Base-by-base conservation (phyloP, 257 asterid genomes). In the Rauvolfia tetraphylla region DNA sequence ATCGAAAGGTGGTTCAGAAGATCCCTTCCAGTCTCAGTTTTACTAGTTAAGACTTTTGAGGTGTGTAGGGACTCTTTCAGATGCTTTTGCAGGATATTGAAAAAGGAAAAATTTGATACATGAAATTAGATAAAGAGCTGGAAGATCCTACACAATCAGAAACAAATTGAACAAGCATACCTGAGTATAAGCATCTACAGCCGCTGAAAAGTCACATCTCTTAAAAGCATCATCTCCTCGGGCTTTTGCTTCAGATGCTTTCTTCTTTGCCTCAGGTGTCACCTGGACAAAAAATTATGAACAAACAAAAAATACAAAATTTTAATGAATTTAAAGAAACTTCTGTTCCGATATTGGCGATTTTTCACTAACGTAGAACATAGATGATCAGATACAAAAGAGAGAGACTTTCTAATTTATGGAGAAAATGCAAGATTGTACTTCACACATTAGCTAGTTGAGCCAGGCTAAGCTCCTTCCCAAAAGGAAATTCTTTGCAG, bases 171-270 rank as follows among this genome's bases (percentile, higher is more conserved):
- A 75, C 31, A 78, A 25, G 38, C 20, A 22, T 42, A 93, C 98
- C 97, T 95, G 97, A 18, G 99, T 91, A 81, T 93, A 95, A 81
- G 99, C 90, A 84, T 93, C 99, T 68, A 93, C 75, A 71, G 99
- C 97, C 41, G 74, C 51, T 83, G 82, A 83, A 79, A 78, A 88
- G 76, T 95, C 96, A 63, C 87, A 85, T 80, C 92, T 82, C 83
- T 83, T 89, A 80, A 90, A 95, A 75, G 99, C 95, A 68, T 90
- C 93, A 0, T 91, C 96, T 7, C 87, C 99, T 78, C 95, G 89
- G 29, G 90, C 90, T 85, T 95, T 95, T 29, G 98, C 97, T 82
- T 95, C 98, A 66, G 89, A 90, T 58, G 97, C 97, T 80, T 85
- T 86, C 83, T 79, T 82, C 86, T 90, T 95, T 63, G 92, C 93